Evolutionary conservation across 331 rosid genomes (phyloP), one percentile per base, ranked within the genome.

Genomic region (Acacia concinna): DNA sequence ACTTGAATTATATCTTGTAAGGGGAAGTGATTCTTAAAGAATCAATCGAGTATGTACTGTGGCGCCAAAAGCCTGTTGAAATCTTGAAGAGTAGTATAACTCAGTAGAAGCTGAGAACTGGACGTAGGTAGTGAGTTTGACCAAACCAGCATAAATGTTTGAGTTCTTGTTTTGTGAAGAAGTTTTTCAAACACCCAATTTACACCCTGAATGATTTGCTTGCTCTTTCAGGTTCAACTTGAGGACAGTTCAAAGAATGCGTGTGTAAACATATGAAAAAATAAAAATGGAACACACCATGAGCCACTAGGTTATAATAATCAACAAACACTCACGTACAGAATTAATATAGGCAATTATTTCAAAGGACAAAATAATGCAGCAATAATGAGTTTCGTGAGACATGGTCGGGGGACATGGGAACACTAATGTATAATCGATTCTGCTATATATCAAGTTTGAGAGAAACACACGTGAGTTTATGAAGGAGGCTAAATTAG

Each of bases 401-500:
- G 81, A 62, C 59, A 41, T 75, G 81, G 84, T 71, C 27, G 75
- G 87, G 84, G 84, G 71, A 76, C 72, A 84, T 63, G 62, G 72
- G 64, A 76, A 73, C 72, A 79, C 15, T 43, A 1, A 64, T 60
- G 60, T 14, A 71, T 54, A 41, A 62, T 79, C 5, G 73, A 47
- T 68, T 68, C 47, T 62, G 52, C 54, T 41, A 60, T 51, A 49
- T 31, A 49, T 73, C 66, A 84, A 76, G 44, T 51, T 64, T 27
- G 72, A 25, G 75, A 75, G 81, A 32, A 70, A 79, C 81, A 74
- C 41, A 70, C 17, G 13, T 67, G 77, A 49, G n/a, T 18, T 59
- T 73, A 68, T 28, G 77, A 74, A 73, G 83, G 32, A 75, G 87
- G 80, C 77, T 37, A 66, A 37, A 43, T 18, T 68, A 40, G 20